These are phyloP conservation scores for Microthlaspi erraticum DNA, from an alignment of 345 rosid species.

Conservation along the genomic window DNA sequence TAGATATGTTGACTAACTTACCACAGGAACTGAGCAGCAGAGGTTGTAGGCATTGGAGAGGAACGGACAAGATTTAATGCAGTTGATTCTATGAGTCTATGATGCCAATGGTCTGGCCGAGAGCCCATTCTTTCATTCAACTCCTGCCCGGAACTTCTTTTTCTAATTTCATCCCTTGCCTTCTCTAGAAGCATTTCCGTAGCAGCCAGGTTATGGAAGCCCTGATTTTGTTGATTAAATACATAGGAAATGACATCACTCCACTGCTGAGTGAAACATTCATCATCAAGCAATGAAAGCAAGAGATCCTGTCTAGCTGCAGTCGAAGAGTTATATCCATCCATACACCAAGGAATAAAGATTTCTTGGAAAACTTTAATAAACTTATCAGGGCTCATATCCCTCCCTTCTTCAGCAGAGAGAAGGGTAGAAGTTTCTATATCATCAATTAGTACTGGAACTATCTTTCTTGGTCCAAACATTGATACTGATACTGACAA, in stretches of 20 bases:
- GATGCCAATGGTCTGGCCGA: conserved; percentile 71
- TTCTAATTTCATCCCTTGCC: conserved; percentile 61
- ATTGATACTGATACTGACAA: conserved; percentile 67
- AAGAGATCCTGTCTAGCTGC: conserved; percentile 72
- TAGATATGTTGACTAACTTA: conserved; percentile 43
- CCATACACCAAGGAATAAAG: conserved; percentile 89
- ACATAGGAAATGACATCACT: conserved; percentile 61
- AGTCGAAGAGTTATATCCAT: conserved; percentile 52
- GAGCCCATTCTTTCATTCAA: conserved; percentile 51
- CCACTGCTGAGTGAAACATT: conserved; percentile 81
- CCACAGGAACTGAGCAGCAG: conserved; percentile 69
- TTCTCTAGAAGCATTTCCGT: conserved; percentile 73
- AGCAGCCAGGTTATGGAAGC: conserved; percentile 46
- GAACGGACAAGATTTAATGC: conserved; percentile 62
- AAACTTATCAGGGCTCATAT: conserved; percentile 53
- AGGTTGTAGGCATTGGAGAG: conserved; percentile 47
- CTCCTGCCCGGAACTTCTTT: conserved; percentile 50
- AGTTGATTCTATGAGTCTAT: conserved; percentile 75
- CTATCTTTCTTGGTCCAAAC: conserved; percentile 79
- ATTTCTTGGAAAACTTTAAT: conserved; percentile 62
- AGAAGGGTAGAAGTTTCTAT: conserved; percentile 38
- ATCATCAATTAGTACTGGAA: conserved; percentile 49
- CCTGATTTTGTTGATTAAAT: conserved; percentile 49
- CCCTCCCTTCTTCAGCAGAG: conserved; percentile 47
- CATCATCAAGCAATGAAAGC: conserved; percentile 79